Percentiles rank a stretch among this genome's conserved stretches.
These are phyloP conservation scores for Strobilomyces dryophilus DNA, from an alignment of 768 basidiomycete species.

Conservation along the genomic window DNA sequence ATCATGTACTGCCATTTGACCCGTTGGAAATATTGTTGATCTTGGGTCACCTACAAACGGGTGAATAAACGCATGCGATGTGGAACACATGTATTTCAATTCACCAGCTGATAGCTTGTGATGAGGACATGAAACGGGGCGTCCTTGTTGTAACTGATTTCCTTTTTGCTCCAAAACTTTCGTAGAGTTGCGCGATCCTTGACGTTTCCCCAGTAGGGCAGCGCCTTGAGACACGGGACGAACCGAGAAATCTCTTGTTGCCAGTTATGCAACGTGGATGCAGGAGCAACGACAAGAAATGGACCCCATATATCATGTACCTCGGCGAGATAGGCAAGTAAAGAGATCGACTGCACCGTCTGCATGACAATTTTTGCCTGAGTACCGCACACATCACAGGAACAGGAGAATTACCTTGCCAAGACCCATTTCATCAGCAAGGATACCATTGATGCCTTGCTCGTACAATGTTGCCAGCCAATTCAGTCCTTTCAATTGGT, in stretches of 20 bases:
- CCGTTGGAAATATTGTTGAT: conserved; percentile 96
- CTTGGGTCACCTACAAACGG: conserved; percentile 73
- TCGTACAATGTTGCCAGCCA: conserved; percentile 98
- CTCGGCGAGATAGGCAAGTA: conserved; percentile 94
- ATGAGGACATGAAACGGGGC: conserved; percentile 96
- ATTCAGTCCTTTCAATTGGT: conserved; percentile 95
- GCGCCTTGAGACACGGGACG: conserved; percentile 86
- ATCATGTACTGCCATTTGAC: conserved; percentile 99
- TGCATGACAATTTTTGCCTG: conserved; percentile 25
- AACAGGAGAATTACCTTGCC: conserved; percentile 55
- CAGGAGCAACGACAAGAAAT: conserved; percentile 95
- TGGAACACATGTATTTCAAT: conserved; percentile 20
- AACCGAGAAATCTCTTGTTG: conserved; percentile 97
- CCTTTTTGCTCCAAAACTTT: conserved; percentile 98
- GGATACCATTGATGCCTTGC: conserved; percentile 98
- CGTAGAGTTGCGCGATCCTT: conserved; percentile 93
- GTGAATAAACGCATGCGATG: conserved; percentile 1
- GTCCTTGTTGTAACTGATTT: conserved; percentile 91
- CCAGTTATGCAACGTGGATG: conserved; percentile 98
- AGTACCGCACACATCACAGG: neutral
- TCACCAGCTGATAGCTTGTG: conserved; percentile 92
- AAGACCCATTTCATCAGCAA: conserved; percentile 98
- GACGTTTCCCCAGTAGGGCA: conserved; percentile 98
- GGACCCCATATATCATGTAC: conserved; percentile 99
- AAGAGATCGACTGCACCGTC: conserved; percentile 97